A percentile compares a stretch with the other conserved stretches of the same genome.
Evolutionary conservation across 495 filamentous ascomycete species (phyloP).

Genomic region (Sphaerosporella brunnea): DNA sequence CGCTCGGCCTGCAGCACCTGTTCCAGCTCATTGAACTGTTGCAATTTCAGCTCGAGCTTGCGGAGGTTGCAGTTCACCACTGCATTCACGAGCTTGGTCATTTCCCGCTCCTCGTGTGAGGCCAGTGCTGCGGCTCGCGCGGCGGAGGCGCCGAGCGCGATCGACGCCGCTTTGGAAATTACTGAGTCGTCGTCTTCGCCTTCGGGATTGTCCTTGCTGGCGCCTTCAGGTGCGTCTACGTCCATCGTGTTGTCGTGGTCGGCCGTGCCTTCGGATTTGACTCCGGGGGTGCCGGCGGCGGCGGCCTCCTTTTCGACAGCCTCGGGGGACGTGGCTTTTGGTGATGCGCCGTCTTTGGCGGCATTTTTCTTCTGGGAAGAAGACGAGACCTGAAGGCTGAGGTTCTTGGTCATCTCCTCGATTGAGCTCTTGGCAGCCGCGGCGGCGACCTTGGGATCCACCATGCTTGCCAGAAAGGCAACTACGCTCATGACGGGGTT

Average conservation of each 20-base stretch:
- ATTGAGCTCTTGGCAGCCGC: constrained; percentile 73
- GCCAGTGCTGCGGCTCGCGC: constrained; percentile 73
- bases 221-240: constrained; percentile 39
- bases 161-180: constrained; percentile 49
- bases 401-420: constrained; percentile 59
- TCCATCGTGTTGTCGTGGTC: constrained; percentile 42
- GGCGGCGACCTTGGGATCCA: constrained; percentile 71
- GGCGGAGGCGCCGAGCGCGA: constrained; percentile 68
- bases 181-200: constrained; percentile 26
- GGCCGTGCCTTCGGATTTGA: constrained; percentile 36
- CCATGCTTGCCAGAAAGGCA: constrained; percentile 73
- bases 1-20: constrained; percentile 76
- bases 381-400: constrained; percentile 44
- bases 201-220: constrained; percentile 27
- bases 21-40: constrained; percentile 94
- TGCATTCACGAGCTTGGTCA: constrained; percentile 75
- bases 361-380: constrained; percentile 34
- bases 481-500: constrained; percentile 94
- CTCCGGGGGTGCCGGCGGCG: constrained; percentile 30
- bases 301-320: constrained; percentile 35
- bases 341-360: constrained; percentile 10
- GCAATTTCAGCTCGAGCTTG: constrained; percentile 33
- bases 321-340: constrained; percentile 6
- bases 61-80: constrained; percentile 40
- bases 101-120: constrained; percentile 88